Conservation (phyloP, 2,329 filamentous ascomycete species). For the Incumbomyces lentus region DNA sequence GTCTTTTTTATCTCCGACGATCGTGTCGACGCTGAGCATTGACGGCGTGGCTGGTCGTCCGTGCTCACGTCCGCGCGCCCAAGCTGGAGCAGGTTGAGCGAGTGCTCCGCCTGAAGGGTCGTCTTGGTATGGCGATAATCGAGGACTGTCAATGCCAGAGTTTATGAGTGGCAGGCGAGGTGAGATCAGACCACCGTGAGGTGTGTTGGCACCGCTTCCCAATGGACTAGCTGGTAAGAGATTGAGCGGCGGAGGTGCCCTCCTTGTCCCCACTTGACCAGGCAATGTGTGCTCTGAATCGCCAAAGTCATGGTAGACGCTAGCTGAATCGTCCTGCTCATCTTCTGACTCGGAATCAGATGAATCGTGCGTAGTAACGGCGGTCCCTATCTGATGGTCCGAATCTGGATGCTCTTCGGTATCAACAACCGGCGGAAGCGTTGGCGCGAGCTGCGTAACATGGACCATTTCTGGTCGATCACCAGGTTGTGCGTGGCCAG, state of each 20-base stretch:
- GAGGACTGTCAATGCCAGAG: neutral
- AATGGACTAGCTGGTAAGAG: neutral
- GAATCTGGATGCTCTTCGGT: conserved; percentile 23
- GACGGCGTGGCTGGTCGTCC: conserved; percentile 25
- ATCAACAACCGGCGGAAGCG: conserved; percentile 3
- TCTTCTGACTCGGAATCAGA: conserved; percentile 25
- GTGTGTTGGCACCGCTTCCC: too few species aligned
- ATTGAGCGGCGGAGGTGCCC: neutral
- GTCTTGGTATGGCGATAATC: neutral
- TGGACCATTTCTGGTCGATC: neutral
- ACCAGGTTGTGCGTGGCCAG: conserved; percentile 25
- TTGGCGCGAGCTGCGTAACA: neutral
- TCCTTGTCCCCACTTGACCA: conserved; percentile 20
- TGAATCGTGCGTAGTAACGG: conserved; percentile 27
- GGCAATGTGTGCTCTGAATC: conserved; percentile 15
- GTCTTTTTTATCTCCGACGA: conserved; percentile 52
- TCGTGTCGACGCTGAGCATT: conserved; percentile 44
- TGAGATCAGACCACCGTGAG: neutral
- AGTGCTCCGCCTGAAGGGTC: conserved; percentile 24
- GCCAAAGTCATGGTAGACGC: neutral
- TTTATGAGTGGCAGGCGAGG: neutral
- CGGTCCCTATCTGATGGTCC: conserved; percentile 14
- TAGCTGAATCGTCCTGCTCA: conserved; percentile 9
- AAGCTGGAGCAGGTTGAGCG: conserved; percentile 11
- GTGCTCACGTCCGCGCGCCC: conserved; percentile 4